Evolutionary conservation across 768 basidiomycete genomes (phyloP), one percentile per base, ranked within the genome.

Genomic region (Mycena pura): DNA sequence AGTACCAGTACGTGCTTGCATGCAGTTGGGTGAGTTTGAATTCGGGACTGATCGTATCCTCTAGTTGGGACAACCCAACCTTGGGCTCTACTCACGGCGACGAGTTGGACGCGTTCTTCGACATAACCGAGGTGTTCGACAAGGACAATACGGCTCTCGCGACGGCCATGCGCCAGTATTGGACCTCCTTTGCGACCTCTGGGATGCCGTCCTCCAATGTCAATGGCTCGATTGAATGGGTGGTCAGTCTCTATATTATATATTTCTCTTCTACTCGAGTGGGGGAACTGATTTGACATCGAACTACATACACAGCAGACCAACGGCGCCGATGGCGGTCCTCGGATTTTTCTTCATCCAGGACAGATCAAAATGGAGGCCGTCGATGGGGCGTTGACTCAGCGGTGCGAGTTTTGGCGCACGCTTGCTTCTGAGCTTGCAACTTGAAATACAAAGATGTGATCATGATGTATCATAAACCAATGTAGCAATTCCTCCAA

Each of bases 61-160:
- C 28, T 15, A 47, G 79, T 50, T 81, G 80, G 63, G 72, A 81
- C 58, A 80, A 81, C 49, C 74, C 78, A 2, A 64, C 73, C 19
- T 68, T 75, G 8, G 76, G 77, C 7, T 79, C 80, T 2, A 47
- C 70, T 58, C 80, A 81, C 60, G 72, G 68, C 14, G 68, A 66
- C 6, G 80, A 81, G 6, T 70, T 80, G 11, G 62, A 67, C 4
- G 80, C 75, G 6, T 77, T 81, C 67, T 80, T 74, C 61, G 52
- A 60, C 8, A 65, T 73, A 43, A 29, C 5, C 3, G 24, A 60
- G 6, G 63, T 59, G 7, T 60, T 73, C 38, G 69, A 74, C 47
- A 55, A 64, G 14, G 67, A 69, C 17, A 71, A 77, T 40, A 39
- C 63, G 8, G 66, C 70, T 5, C 68, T 81, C 9, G 77, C 78